Evolutionary conservation across 495 filamentous ascomycete genomes (phyloP).

Genomic region (Hyaloscypha bicolor): DNA sequence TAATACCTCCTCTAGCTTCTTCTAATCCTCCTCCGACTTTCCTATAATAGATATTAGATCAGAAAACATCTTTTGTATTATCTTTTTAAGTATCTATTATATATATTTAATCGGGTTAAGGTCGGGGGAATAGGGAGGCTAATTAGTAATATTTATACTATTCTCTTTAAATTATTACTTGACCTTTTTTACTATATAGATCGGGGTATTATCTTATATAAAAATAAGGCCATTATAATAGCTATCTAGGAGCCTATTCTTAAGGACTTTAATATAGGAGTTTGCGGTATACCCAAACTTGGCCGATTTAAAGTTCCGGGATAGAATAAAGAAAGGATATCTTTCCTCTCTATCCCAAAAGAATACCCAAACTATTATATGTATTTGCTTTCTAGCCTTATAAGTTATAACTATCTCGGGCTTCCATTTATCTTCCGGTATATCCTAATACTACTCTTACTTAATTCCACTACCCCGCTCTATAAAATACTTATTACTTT

Average conservation of each 20-base stretch:
- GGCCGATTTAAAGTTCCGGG: not conserved
- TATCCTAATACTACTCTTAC: not conserved
- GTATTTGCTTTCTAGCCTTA: not conserved
- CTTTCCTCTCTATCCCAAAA: not conserved
- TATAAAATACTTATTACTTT: too few species aligned
- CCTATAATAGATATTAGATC: not conserved
- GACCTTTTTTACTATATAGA: too few species aligned
- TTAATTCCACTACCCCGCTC: not conserved
- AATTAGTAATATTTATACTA: constrained; percentile 12
- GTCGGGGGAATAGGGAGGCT: constrained; percentile 18
- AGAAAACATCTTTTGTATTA: too few species aligned
- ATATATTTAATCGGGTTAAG: constrained; percentile 14
- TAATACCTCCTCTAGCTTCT: not conserved
- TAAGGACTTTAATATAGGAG: too few species aligned
- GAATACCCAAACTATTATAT: not conserved
- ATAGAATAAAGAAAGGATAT: not conserved
- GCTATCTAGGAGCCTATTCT: too few species aligned
- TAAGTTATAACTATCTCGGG: too few species aligned
- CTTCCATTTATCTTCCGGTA: not conserved
- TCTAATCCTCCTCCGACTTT: constrained; percentile 1
- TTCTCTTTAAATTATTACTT: too few species aligned
- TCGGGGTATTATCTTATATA: too few species aligned
- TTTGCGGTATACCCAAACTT: constrained; percentile 3
- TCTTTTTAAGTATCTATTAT: too few species aligned
- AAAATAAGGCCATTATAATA: too few species aligned